Evolutionary conservation across 1,284 basidiomycete species (phyloP).

Genomic region (Singerocomus inundabilis): DNA sequence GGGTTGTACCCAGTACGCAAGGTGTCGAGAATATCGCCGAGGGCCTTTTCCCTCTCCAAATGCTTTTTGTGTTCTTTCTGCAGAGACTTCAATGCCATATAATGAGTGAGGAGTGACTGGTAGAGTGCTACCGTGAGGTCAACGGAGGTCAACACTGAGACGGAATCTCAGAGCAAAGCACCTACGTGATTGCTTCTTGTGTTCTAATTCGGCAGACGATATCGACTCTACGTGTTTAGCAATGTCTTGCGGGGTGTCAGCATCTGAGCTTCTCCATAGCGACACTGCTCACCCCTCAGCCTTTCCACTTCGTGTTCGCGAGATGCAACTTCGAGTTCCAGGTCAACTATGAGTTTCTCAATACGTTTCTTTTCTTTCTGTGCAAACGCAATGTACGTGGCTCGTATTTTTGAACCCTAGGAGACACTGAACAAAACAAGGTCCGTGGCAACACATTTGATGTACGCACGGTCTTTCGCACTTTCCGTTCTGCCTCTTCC

Average conservation of each 20-base stretch:
- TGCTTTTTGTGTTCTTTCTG: slow-evolving; percentile 70
- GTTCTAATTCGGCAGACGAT: slow-evolving; percentile 72
- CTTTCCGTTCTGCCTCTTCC: slow-evolving; percentile 69
- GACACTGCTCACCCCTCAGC: slow-evolving; percentile 51
- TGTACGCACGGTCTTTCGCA: slow-evolving; percentile 71
- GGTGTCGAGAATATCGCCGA: slow-evolving; percentile 83
- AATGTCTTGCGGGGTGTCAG: slow-evolving; percentile 46
- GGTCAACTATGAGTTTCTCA: slow-evolving; percentile 54
- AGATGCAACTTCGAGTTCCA: slow-evolving; percentile 57
- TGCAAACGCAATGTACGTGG: slow-evolving; percentile 84
- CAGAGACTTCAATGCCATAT: slow-evolving; percentile 75
- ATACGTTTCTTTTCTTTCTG: slow-evolving; percentile 84
- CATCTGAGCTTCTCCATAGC: not conserved
- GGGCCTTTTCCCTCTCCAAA: slow-evolving; percentile 69
- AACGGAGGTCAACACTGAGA: slow-evolving; percentile 17
- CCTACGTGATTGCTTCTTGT: slow-evolving; percentile 84
- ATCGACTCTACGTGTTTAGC: slow-evolving; percentile 69
- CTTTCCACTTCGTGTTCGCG: slow-evolving; percentile 70
- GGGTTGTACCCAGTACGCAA: slow-evolving; percentile 91
- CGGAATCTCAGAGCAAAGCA: slow-evolving; percentile 21
- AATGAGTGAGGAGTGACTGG: slow-evolving; percentile 70
- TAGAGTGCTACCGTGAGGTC: slow-evolving; percentile 64
- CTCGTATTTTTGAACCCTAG: slow-evolving; percentile 88
- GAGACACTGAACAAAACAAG: not conserved
- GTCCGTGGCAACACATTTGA: not conserved